Evolutionary conservation across 2,329 filamentous ascomycete genomes (phyloP).

Genomic region (Hymenotorrendiella dingleyae): DNA sequence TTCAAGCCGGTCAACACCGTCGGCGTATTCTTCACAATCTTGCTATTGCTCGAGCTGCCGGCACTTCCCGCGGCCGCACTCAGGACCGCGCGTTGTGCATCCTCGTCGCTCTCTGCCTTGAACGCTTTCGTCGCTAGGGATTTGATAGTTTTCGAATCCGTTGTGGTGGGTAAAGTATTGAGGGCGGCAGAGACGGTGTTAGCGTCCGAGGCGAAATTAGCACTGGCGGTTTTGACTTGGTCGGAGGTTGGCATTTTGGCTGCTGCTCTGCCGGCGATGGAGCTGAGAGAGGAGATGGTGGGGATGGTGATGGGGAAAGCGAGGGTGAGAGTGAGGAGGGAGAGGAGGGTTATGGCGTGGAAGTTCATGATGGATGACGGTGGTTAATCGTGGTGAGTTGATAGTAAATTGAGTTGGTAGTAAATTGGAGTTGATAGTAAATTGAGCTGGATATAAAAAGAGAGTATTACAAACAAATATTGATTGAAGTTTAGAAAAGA

Average conservation of each 20-base stretch:
- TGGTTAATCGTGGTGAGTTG: too few relatives aligned
- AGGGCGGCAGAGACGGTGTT: constrained; percentile 22
- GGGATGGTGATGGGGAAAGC: too few relatives aligned
- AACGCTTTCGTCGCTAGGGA: constrained; percentile 19
- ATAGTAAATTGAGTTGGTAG: too few relatives aligned
- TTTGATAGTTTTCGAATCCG: constrained; percentile 13
- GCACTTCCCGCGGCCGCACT: constrained; percentile 18
- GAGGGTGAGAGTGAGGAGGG: too few relatives aligned
- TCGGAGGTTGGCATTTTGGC: background rate
- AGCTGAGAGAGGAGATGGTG: too few relatives aligned
- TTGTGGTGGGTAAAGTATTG: constrained; percentile 15
- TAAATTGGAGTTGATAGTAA: too few relatives aligned
- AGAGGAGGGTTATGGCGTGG: too few relatives aligned
- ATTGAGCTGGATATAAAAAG: too few relatives aligned
- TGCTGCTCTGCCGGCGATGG: too few relatives aligned
- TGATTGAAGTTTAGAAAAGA: too few relatives aligned
- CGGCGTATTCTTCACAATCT: constrained; percentile 24
- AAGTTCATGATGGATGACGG: too few relatives aligned
- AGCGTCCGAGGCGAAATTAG: constrained; percentile 22
- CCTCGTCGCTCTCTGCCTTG: constrained; percentile 23
- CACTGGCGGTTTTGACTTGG: constrained; percentile 14
- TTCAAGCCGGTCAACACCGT: constrained; percentile 19
- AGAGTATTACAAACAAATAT: too few relatives aligned
- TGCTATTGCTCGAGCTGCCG: constrained; percentile 16
- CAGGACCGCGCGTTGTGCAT: constrained; percentile 20